Evolutionary conservation across 1,284 basidiomycete genomes (phyloP).

Genomic region (Apiotrichum mycotoxinovorans): DNA sequence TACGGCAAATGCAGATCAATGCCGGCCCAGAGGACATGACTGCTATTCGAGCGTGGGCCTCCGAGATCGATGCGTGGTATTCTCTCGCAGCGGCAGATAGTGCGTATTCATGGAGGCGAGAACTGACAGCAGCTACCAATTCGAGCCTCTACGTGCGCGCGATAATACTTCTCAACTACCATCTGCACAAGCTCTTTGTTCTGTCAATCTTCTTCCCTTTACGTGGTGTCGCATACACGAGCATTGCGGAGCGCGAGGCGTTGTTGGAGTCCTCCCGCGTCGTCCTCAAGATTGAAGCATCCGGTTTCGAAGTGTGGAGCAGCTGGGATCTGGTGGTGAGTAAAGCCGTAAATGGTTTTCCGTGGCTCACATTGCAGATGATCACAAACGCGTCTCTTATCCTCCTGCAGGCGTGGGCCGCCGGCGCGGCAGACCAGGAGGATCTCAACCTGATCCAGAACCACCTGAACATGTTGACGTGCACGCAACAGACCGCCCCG

Average conservation of each 20-base stretch:
- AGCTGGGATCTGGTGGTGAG: constrained; percentile 25
- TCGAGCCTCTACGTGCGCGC: constrained; percentile 16
- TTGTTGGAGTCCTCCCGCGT: constrained; percentile 20
- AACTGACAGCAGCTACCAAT: constrained; percentile 3
- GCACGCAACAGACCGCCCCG: constrained; percentile 21
- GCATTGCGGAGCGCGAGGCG: constrained; percentile 11
- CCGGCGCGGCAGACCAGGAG: constrained; percentile 14
- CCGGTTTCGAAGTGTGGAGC: constrained; percentile 25
- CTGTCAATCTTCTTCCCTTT: constrained; percentile 24
- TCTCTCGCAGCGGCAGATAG: constrained; percentile 9
- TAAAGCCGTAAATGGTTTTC: background rate
- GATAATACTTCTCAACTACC: constrained; percentile 25
- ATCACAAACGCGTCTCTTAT: constrained; percentile 22
- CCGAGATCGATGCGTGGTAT: constrained; percentile 24
- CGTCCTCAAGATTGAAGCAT: constrained; percentile 21
- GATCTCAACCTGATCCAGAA: constrained; percentile 23
- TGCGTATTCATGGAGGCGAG: background rate
- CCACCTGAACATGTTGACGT: constrained; percentile 21
- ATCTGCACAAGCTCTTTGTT: constrained; percentile 26
- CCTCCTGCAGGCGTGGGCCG: constrained; percentile 19
- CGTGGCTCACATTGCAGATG: constrained; percentile 11
- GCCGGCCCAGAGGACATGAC: constrained; percentile 17
- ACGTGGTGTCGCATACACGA: constrained; percentile 13
- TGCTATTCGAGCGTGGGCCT: constrained; percentile 19
- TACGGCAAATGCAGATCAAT: background rate